Conservation (phyloP, 352 stramenopile species). For the Globisporangium radiosum region DNA sequence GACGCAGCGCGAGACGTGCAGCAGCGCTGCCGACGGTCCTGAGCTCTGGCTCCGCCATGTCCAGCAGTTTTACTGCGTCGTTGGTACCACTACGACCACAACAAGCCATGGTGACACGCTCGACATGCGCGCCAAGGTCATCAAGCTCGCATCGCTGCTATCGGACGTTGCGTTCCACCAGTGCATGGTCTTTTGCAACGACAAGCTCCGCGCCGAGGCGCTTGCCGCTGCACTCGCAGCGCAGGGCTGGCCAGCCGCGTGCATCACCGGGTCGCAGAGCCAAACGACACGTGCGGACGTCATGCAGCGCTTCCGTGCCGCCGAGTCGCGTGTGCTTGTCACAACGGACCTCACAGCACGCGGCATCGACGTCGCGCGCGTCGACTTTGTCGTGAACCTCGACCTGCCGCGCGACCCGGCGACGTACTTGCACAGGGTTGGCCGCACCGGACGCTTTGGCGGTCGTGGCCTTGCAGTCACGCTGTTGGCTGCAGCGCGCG, state of each 20-base stretch:
- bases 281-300: slow-evolving; percentile 51
- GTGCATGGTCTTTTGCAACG: slow-evolving; percentile 84
- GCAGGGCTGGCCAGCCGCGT: slow-evolving; percentile 51
- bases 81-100: slow-evolving; percentile 7
- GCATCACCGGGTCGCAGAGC: slow-evolving; percentile 61
- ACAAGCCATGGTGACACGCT: slow-evolving; percentile 12
- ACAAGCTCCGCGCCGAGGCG: slow-evolving; percentile 71
- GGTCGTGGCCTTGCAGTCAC: slow-evolving; percentile 70
- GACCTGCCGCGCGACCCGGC: slow-evolving; percentile 65
- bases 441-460: slow-evolving; percentile 67
- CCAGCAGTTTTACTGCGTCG: slow-evolving; percentile 61
- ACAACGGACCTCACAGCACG: slow-evolving; percentile 72
- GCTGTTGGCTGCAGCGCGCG: slow-evolving; percentile 27
- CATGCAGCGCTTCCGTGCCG: slow-evolving; percentile 54
- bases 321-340: slow-evolving; percentile 53
- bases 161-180: slow-evolving; percentile 66
- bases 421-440: slow-evolving; percentile 76
- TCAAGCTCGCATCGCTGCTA: slow-evolving; percentile 43
- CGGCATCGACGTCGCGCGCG: slow-evolving; percentile 69
- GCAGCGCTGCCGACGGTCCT: slow-evolving; percentile 9
- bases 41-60: slow-evolving; percentile 74
- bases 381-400: slow-evolving; percentile 80
- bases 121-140: slow-evolving; percentile 50
- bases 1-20: slow-evolving; percentile 41
- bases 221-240: slow-evolving; percentile 39